Evolutionary conservation across 2,329 filamentous ascomycete species (phyloP).

Genomic region (Colletotrichum lindemuthianum): DNA sequence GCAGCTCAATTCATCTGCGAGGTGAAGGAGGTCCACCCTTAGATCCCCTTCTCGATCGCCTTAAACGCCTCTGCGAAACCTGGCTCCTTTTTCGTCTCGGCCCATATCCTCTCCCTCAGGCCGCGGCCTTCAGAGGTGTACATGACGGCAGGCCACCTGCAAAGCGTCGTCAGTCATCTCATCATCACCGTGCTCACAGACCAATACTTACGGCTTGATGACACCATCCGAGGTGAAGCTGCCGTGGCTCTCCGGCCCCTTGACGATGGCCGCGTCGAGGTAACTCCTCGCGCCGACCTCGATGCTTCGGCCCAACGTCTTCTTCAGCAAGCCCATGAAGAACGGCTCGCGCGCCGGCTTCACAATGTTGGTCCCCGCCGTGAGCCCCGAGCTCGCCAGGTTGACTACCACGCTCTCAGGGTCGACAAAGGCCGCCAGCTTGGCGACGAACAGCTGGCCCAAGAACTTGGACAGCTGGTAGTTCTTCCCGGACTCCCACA

Average conservation of each 20-base stretch:
- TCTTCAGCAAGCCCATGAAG: constrained; percentile 37
- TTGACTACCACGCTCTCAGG: constrained; percentile 56
- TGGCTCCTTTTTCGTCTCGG: constrained; percentile 30
- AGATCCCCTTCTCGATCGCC: constrained; percentile 19
- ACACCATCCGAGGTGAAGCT: constrained; percentile 58
- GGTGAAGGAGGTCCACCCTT: no score
- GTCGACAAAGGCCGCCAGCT: constrained; percentile 49
- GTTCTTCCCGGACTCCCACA: constrained; percentile 38
- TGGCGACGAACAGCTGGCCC: constrained; percentile 47
- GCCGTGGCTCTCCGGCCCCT: constrained; percentile 60
- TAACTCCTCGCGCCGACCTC: constrained; percentile 55
- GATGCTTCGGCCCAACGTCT: constrained; percentile 42
- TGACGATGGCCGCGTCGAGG: constrained; percentile 54
- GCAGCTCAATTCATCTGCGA: no score
- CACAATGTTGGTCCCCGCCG: constrained; percentile 53
- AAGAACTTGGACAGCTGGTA: constrained; percentile 47
- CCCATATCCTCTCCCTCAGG: constrained; percentile 25
- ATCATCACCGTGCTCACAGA: neutral
- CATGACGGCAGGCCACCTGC: constrained; percentile 30
- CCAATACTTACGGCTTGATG: constrained; percentile 53
- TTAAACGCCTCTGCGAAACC: constrained; percentile 31
- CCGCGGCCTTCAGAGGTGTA: constrained; percentile 30
- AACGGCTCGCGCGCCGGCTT: constrained; percentile 40
- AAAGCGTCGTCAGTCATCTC: neutral
- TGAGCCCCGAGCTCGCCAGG: constrained; percentile 56